Evolutionary conservation across 148 eudicot genomes (phyloP), one percentile per base, ranked within the genome.

Genomic region (Rhododendron griersonianum): DNA sequence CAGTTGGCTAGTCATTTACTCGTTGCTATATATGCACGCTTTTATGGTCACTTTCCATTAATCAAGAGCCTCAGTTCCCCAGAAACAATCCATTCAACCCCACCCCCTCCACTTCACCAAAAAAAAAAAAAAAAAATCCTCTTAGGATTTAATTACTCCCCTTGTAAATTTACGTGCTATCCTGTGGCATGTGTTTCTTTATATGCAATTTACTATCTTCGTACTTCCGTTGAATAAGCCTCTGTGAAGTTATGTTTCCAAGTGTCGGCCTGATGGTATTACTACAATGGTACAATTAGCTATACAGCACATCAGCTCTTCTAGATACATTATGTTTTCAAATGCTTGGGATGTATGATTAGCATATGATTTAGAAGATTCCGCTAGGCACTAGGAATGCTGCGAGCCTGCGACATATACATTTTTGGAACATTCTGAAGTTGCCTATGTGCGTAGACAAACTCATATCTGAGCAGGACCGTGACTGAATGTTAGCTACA

Each of bases 11-110:
- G 86, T 55, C 48, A 48, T 71, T 73, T 84, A 0, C 19, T 48
- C 59, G 10, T 23, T 74, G 5, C 35, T 37, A 14, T 18, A 13
- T 30, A 8, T 30, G 51, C 47, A 30, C 11, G 23, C 19, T 2
- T 25, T 53, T 45, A 75, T 21, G 13, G 51, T 57, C 88, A 85
- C 85, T 51, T 21, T 67, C 74, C 78, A 45, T 80, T 51, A 81
- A 45, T 82, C 57, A n/a, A 78, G 57, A 23, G 47, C 35, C 19
- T 25, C 48, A 41, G 11, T 77, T 77, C 3, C 51, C 11, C 48
- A 3, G 9, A 16, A 37, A 39, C 9, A 6, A 75, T 37, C 23
- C 47, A 59, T 59, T 19, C n/a, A 16, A 75, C 19, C 77, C 18
- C 37, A 11, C 19, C 14, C 33, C 35, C 45, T 33, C 39, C 25